Evolutionary conservation across 2,329 filamentous ascomycete species (phyloP), one percentile per base, ranked within the genome.

Genomic region (Coniochaeta pulveracea): DNA sequence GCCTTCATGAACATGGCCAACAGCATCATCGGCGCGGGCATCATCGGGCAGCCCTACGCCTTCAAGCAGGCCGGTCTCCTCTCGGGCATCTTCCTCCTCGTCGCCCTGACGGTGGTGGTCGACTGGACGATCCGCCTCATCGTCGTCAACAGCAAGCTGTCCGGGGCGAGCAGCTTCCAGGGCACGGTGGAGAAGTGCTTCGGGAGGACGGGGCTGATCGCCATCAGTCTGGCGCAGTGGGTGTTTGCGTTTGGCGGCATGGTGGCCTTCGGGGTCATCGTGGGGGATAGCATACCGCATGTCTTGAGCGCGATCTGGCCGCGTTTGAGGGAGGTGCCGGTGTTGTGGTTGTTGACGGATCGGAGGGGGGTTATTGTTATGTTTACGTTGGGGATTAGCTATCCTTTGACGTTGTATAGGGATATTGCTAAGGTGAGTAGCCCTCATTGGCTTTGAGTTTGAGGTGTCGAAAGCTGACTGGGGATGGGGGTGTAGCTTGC

Each of bases 1-100:
- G 89, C 91, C 3, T 96, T 98, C 46, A 94, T 96, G 86, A 98
- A 98, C 60, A 98, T 98, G 91, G 89, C 91, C 41, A 98, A 98
- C 63, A 93, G 84, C 47, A 98, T 98, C 54, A 95, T 98, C 45
- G 77, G 76, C 24, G 77, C 76, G 3, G 76, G 76, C 34, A 80
- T 80, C 55, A 80, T 80, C 48, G 76, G 84, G 4, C 91, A 98
- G 59, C 88, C 91, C 10, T 98, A 96, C 58, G 91, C 91, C n/a
- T 80, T 98, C 51, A 76, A 76, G 37, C 88, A 96, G 61, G 91
- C 91, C 6, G 91, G 91, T 6, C 70, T 98, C 46, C 54, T 84
- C 11, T 80, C 83, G 23, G 91, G 91, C 18, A 66, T 89, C 5
- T 48, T 85, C 29, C 69, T 98, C 36, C 71, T 98, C 14, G 59